Base-by-base conservation (phyloP, 345 rosid species). In the Lepidium aucheri region DNA sequence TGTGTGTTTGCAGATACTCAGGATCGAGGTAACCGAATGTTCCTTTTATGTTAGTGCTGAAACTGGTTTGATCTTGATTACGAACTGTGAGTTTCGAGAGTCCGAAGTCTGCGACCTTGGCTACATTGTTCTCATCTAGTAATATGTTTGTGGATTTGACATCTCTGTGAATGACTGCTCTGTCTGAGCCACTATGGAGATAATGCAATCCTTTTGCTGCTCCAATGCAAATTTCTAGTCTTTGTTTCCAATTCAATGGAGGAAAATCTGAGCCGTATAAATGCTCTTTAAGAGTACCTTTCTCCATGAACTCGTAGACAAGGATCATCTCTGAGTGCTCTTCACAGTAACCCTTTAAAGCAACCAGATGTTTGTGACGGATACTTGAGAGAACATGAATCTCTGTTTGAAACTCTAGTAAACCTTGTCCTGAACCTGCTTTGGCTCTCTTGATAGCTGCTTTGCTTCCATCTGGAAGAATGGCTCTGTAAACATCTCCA, bases 261-360 rank as follows among this genome's bases (percentile, higher is more conserved):
- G 66, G 74, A 2, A 32, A 18, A 22, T 63, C n/a, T 1, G 54
- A 63, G 33, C 65, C 69, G 54, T 74, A 69, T 24, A 74, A 36
- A 74, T 74, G 74, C 5, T 74, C 56, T 8, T 12, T 58, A 1
- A 74, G 70, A 0, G 78, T 74, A 3, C 78, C 74, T 58, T 74
- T 74, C 53, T 74, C 78, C 74, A 74, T 69, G 6, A 63, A 74
- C 55, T 74, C 78, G 41, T 74, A 74, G 12, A 68, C 78, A 2
- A 74, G 74, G 41, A 74, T 74, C 78, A 74, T 68, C 54, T 74
- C 78, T 0, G 74, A 55, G 57, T 69, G 49, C 33, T 88, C 91
- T 9, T 79, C 66, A 47, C 95, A 86, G 26, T 84, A 88, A 9
- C 97, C 97, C 0, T 76, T 82, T 57, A 90, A 74, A 8, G 97